A percentile compares a stretch with the other conserved stretches of the same genome.
Evolutionary conservation across 2,329 filamentous ascomycete species (phyloP).

Genomic region (Colletotrichum musicola): DNA sequence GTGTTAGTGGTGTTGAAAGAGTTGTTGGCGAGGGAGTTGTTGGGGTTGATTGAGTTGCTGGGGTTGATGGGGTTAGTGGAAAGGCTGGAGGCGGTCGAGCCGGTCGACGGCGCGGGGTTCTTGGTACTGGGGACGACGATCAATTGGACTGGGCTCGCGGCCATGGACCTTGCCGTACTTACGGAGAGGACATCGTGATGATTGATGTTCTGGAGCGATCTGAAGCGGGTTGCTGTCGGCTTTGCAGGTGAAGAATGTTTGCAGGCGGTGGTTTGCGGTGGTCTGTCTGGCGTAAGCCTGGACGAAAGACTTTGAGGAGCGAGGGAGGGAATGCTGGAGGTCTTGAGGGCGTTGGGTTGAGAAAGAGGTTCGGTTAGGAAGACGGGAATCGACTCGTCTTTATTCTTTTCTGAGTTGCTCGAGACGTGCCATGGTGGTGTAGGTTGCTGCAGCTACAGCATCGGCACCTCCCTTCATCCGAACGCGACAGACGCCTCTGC

Average conservation of each 20-base stretch:
- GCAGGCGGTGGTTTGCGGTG: constrained; percentile 56
- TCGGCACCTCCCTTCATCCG: constrained; percentile 16
- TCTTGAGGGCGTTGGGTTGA: too few species aligned
- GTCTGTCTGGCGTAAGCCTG: too few species aligned
- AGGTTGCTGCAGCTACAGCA: neutral
- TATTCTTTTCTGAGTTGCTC: constrained; percentile 11
- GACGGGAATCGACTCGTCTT: constrained; percentile 7
- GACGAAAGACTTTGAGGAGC: too few species aligned
- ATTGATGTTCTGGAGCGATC: constrained; percentile 44
- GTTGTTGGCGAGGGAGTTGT: constrained; percentile 19
- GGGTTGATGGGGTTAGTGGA: constrained; percentile 28
- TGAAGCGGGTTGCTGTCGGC: constrained; percentile 51
- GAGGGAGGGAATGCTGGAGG: too few species aligned
- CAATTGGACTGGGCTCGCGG: constrained; percentile 51
- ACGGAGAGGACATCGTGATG: constrained; percentile 52
- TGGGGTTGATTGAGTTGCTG: constrained; percentile 22
- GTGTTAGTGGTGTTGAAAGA: constrained; percentile 32
- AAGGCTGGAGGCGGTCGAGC: constrained; percentile 50
- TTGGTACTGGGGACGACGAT: constrained; percentile 45
- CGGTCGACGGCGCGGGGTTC: constrained; percentile 47
- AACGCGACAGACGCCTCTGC: neutral
- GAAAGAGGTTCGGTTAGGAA: constrained; percentile 9
- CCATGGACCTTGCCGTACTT: constrained; percentile 44
- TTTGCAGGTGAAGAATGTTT: constrained; percentile 63
- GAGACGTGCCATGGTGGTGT: constrained; percentile 10